Evolutionary conservation across 345 rosid genomes (phyloP), one percentile per base, ranked within the genome.

Genomic region (Hypericum perforatum): DNA sequence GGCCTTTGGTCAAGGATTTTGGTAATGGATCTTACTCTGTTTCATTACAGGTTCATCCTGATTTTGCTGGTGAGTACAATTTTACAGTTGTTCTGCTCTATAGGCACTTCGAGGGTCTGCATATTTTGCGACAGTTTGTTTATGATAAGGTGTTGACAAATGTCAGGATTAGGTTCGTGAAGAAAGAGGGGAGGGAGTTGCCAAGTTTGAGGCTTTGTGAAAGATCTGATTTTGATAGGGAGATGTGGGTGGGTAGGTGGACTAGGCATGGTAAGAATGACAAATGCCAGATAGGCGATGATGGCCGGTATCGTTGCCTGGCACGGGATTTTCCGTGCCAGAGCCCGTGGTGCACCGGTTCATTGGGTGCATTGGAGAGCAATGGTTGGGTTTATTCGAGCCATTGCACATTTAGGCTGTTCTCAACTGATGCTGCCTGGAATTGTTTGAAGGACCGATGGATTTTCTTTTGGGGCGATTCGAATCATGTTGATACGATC

Each of bases 391-490:
- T 88, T 22, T 92, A 92, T 64, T 92, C 97, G 0, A 78, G 69
- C 14, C 97, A 88, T 62, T 92, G 98, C 62, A 83, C 94, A 0
- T 92, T 78, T 39, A 74, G 65, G 73, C 50, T 88, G 29, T 88
- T 80, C 61, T 36, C 76, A 0, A 71, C 70, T 2, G 82, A 67
- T 52, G 37, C 78, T 3, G 97, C 89, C 13, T 92, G 95, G 98
- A 70, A 75, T 59, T 92, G 98, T 49, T 68, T 92, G 67, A 77
- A 80, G 55, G 53, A 47, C 64, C 57, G 86, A 43, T 92, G 97
- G 98, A 71, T 92, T 56, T 92, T 92, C 94, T 92, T 88, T 62
- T 85, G 95, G 97, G 98, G 98, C 0, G 98, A 92, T 63, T 88
- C 97, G 0, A 92, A 92, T 69, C 97, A 92, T 11, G 98, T 92